Base-by-base conservation (phyloP, 495 filamentous ascomycete species). In the Penicillium pulvis region DNA sequence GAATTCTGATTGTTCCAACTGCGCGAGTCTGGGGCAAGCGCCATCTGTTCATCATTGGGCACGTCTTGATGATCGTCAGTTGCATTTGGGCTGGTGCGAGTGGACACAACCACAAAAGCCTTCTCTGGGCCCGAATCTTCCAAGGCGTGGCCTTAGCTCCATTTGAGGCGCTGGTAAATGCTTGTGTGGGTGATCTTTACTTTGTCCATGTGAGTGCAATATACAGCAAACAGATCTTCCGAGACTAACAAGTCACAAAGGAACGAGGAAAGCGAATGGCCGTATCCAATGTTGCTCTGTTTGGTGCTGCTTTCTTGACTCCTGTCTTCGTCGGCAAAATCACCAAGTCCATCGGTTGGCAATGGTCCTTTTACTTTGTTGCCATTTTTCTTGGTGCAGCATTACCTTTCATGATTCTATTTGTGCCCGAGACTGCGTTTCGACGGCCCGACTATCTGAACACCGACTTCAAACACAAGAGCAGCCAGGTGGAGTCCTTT, bases 1-100 rank as follows among this genome's bases (percentile, higher is more conserved):
- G 89, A 9, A 83, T 93, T 62, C 71, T 96, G 24, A 90, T 92
- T 65, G 92, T 97, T 8, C 89, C 93, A 0, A 89, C 88, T 1
- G 90, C 91, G n/a, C 82, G 92, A 51, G 85, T 97, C 61, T 96
- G 90, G 89, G 93, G 93, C 28, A 97, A 96, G 70, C 81, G 93
- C 17, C 93, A 97, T 78, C 70, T 90, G 6, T 97, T 93, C 71
- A 63, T 97, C 23, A 65, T 92, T n/a, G 93, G 90, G 1, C 87
- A 88, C 20, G 43, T 91, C 17, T 77, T 96, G 58, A 78, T 96
- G 61, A 80, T 93, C 26, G 69, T 81, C 24, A 89, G 88, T 46
- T 84, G 84, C 56, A 81, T 82, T 2, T 97, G 93, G 93, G 91
- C 83, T 24, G 93, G 92, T n/a, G 84, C 76, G 0, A 86, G 81